phyloP scores from a whole-genome alignment of 345 rosid species.

The Physaria fendleri region DNA sequence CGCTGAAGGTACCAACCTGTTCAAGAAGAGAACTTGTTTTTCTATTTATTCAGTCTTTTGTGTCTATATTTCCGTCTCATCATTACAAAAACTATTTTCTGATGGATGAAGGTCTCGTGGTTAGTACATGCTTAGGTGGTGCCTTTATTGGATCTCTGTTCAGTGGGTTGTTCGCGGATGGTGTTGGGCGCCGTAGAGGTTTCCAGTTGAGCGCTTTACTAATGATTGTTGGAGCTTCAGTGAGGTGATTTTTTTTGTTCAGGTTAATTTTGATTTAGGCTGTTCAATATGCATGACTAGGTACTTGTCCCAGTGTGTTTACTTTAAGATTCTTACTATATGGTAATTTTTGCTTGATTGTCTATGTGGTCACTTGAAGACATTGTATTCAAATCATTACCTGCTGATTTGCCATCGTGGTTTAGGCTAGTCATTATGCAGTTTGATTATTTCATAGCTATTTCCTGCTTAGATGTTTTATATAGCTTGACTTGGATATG shows the following conservation, averaged over 20 bases:
- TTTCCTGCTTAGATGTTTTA: neutral
- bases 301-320: neutral
- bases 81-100: slow-evolving; percentile 21
- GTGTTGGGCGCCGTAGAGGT: slow-evolving; percentile 85
- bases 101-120: slow-evolving; percentile 75
- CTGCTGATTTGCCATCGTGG: neutral
- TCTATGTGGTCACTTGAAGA: neutral
- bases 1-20: slow-evolving; percentile 64
- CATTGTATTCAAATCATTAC: neutral
- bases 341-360: neutral
- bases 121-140: slow-evolving; percentile 89
- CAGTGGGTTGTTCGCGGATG: slow-evolving; percentile 90
- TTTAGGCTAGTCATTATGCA: slow-evolving; percentile 7
- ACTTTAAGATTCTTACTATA: neutral
- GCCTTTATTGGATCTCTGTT: slow-evolving; percentile 80
- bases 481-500: neutral
- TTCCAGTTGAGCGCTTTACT: slow-evolving; percentile 87
- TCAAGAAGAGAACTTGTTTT: neutral
- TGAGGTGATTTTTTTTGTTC: slow-evolving; percentile 48
- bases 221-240: slow-evolving; percentile 76
- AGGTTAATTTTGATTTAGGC: neutral
- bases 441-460: neutral
- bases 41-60: slow-evolving; percentile 5
- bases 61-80: slow-evolving; percentile 3
- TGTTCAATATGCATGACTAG: neutral